Base-by-base conservation (phyloP, 108 stramenopile genomes). In the Discostella pseudostelligera region DNA sequence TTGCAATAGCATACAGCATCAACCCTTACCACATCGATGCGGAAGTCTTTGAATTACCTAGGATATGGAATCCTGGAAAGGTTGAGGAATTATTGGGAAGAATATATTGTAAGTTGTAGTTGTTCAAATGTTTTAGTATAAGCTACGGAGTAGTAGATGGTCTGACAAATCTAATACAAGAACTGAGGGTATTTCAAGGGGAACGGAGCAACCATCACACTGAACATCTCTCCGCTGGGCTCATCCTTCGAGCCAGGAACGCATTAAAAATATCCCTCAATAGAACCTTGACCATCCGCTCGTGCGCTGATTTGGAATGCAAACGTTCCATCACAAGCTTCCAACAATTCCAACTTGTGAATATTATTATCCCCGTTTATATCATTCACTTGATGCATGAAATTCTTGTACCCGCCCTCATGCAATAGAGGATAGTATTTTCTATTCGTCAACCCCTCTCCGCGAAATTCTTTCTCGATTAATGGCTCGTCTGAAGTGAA, bases 371-470 rank as follows among this genome's bases (percentile, higher is more conserved):
- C n/a, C n/a, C n/a, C n/a, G n/a, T n/a, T n/a, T n/a, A n/a, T n/a
- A n/a, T n/a, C n/a, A n/a, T n/a, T n/a, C n/a, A n/a, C n/a, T 60
- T 58, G 21, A 4, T 35, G 39, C 22, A 35, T 43, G n/a, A 36
- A 59, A 21, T 21, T 43, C 43, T 28, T 28, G 47, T 78, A 79
- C 0, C 69, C 82, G 0, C 83, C 81, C 47, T 83, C 85, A 25
- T 11, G 10, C 22, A 87, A 56, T 1, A 84, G 53, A 14, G 85
- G 85, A 63, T 72, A 82, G 49, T 69, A 44, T 37, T 83, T 83
- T n/a, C n/a, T n/a, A n/a, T n/a, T n/a, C 56, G 82, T 70, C 7
- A 87, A 81, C 22, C 83, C 83, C 43, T 80, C 81, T 11, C 85
- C 83, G 20, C 69, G 53, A 25, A 74, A 59, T 68, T 69, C 68